A percentile compares a stretch with the other conserved stretches of the same genome.
Conservation (phyloP, 2,329 filamentous ascomycete species). For the Achaetomium macrosporum region DNA sequence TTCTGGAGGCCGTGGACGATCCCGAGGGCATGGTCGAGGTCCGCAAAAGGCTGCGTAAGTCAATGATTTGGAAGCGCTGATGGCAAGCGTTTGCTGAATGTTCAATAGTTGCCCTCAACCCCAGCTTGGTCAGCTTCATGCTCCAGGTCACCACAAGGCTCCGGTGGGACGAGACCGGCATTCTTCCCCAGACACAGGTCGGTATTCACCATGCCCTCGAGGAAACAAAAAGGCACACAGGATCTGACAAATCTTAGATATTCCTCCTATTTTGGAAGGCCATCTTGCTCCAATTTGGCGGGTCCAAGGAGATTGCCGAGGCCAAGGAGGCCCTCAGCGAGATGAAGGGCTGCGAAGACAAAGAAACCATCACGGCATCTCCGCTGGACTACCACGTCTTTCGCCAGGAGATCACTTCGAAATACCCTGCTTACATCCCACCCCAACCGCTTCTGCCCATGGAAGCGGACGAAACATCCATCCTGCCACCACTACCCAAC, state of each 20-base stretch:
- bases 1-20: conserved; percentile 52
- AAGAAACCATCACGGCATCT: conserved; percentile 83
- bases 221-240: conserved; percentile 20
- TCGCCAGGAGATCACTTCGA: conserved; percentile 92
- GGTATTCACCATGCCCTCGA: conserved; percentile 26
- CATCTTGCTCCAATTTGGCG: conserved; percentile 78
- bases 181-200: conserved; percentile 58
- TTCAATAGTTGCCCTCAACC: conserved; percentile 50
- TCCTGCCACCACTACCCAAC: conserved; percentile 77
- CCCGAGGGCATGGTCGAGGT: conserved; percentile 43
- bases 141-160: conserved; percentile 62
- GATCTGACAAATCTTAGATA: conserved; percentile 41
- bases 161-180: conserved; percentile 64
- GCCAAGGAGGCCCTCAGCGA: conserved; percentile 69
- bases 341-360: conserved; percentile 51
- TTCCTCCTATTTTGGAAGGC: conserved; percentile 90
- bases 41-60: conserved; percentile 47
- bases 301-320: conserved; percentile 63
- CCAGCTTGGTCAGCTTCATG: conserved; percentile 65
- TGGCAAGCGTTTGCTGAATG: conserved; percentile 21
- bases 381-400: conserved; percentile 95
- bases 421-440: conserved; percentile 94
- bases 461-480: conserved; percentile 84
- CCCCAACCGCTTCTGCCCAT: conserved; percentile 77
- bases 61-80: background rate